Evolutionary conservation across 2,329 filamentous ascomycete genomes (phyloP), one percentile per base, ranked within the genome.

Genomic region (Colletotrichum australisinense): DNA sequence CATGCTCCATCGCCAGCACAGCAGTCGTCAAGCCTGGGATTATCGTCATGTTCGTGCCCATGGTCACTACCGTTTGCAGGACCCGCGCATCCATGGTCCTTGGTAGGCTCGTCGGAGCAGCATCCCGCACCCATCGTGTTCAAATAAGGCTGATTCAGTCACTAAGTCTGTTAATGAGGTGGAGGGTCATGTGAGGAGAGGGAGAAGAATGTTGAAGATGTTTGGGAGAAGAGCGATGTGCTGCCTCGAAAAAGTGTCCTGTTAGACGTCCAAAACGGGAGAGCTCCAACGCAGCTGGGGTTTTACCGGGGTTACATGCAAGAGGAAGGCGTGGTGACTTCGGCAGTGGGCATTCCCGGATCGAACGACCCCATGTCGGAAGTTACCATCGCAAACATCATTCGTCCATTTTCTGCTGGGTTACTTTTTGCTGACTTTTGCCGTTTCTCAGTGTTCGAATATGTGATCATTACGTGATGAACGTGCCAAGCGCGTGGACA

Each of bases 51-150:
- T 6, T 19, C 60, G 30, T 72, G 73, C 8, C 56, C 60, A n/a
- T 38, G 59, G 16, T 68, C 32, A 28, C 30, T 35, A 7, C 52
- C 57, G 19, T 38, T 63, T 11, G 57, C 59, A 52, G 69, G 64
- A 11, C 69, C 56, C 30, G 46, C 30, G 32, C 63, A 67, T 19
- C 35, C 49, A 11, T 63, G 64, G 16, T 49, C 57, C 64, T 72
- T 68, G 49, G 35, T 64, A 49, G 64, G 56, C n/a, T 53, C 68
- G 14, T 69, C 72, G 32, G 75, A 75, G 62, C 75, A 76, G 58
- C 75, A 76, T 55, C 67, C 71, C 38, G 75, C 38, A 35, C 75
- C 68, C 75, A 76, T 76, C 5, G 30, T 68, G 30, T 32, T n/a
- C 26, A n/a, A 28, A 53, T n/a, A 22, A 38, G 9, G 5, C 56